Conservation (phyloP, 2,329 filamentous ascomycete genomes). For the Xylaria arbuscula region DNA sequence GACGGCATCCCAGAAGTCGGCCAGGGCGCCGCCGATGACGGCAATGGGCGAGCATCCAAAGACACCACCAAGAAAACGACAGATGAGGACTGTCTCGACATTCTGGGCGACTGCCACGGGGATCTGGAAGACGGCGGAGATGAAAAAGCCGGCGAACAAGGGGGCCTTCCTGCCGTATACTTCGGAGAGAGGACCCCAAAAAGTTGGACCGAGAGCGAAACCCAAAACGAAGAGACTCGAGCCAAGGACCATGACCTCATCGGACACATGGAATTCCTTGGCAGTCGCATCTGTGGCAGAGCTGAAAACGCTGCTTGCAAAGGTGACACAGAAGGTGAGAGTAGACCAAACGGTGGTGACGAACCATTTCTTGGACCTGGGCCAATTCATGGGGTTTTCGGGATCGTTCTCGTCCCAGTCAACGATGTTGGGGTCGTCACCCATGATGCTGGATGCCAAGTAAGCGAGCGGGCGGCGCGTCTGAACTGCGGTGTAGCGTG, state of each 20-base stretch:
- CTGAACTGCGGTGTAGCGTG: background rate
- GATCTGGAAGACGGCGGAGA: slow-evolving; percentile 55
- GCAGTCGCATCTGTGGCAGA: slow-evolving; percentile 66
- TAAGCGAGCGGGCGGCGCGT: background rate
- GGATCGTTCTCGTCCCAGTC: slow-evolving; percentile 14
- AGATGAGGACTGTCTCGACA: slow-evolving; percentile 64
- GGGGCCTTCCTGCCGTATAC: slow-evolving; percentile 57
- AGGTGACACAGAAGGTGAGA: slow-evolving; percentile 14
- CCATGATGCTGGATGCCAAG: background rate
- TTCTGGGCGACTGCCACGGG: slow-evolving; percentile 62
- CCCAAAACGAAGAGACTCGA: slow-evolving; percentile 66
- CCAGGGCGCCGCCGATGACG: slow-evolving; percentile 64
- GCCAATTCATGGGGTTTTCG: slow-evolving; percentile 15
- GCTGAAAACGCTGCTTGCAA: slow-evolving; percentile 56
- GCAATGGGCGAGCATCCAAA: slow-evolving; percentile 65
- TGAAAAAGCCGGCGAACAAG: slow-evolving; percentile 42
- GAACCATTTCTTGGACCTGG: slow-evolving; percentile 10
- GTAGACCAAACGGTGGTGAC: background rate
- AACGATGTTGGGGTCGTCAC: background rate
- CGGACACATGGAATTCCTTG: slow-evolving; percentile 60
- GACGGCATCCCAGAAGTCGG: slow-evolving; percentile 57
- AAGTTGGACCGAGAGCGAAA: slow-evolving; percentile 59
- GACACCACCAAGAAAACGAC: slow-evolving; percentile 69
- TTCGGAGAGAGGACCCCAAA: slow-evolving; percentile 71
- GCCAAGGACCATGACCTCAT: slow-evolving; percentile 60